phyloP scores from a whole-genome alignment of 2,329 filamentous ascomycete species.

The Scedosporium apiospermum region DNA sequence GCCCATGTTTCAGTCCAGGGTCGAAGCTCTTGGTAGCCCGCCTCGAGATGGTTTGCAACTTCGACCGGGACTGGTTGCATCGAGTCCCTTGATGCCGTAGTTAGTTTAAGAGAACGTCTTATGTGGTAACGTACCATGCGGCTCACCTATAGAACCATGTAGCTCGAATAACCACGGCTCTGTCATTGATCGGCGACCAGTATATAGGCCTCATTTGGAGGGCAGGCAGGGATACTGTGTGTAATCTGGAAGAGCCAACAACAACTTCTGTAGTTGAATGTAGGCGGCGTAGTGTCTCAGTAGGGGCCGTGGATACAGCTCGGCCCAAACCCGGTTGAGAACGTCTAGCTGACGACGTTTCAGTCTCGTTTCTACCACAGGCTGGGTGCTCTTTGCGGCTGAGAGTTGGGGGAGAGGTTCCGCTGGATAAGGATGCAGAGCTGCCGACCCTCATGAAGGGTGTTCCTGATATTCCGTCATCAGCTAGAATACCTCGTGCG shows the following conservation, averaged over 20 bases:
- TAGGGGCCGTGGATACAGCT: not conserved
- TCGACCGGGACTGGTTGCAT: conserved; percentile 81
- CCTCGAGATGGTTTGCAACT: conserved; percentile 85
- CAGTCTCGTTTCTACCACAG: not conserved
- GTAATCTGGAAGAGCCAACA: conserved; percentile 82
- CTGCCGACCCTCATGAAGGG: conserved; percentile 41
- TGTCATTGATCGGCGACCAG: conserved; percentile 89
- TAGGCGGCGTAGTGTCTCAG: conserved; percentile 16
- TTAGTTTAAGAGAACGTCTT: not conserved
- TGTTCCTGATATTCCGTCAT: conserved; percentile 45
- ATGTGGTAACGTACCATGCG: not conserved
- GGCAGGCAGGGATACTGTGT: conserved; percentile 74
- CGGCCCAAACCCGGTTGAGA: not conserved
- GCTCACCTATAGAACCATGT: conserved; percentile 87
- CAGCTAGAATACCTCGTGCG: conserved; percentile 11
- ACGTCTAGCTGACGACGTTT: not conserved
- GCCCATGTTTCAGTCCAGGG: conserved; percentile 90
- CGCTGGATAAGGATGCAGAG: conserved; percentile 14
- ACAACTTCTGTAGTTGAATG: conserved; percentile 47
- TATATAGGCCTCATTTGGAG: conserved; percentile 94
- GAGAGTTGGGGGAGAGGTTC: not conserved
- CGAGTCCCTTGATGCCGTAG: conserved; percentile 48
- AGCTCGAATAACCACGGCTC: conserved; percentile 70
- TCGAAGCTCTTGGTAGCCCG: conserved; percentile 77
- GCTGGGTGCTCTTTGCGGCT: not conserved